Evolutionary conservation across 202 grass and related monocot species (phyloP).

Genomic region (Carex arenaria): DNA sequence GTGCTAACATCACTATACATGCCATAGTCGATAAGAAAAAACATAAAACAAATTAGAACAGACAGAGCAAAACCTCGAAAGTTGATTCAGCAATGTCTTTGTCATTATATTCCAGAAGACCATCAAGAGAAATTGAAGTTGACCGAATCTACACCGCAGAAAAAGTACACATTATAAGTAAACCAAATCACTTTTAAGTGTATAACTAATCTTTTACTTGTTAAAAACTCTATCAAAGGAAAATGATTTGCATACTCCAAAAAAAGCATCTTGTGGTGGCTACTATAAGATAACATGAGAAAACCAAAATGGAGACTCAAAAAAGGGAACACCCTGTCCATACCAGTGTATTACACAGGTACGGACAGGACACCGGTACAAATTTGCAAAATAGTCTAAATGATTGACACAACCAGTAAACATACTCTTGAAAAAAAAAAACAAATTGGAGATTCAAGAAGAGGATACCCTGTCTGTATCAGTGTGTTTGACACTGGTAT

Average conservation of each 20-base stretch:
- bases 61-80: conserved; percentile 71
- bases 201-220: not conserved
- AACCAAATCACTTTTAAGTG: not conserved
- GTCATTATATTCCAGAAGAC: conserved; percentile 85
- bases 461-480: not conserved
- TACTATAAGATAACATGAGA: not conserved
- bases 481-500: not conserved
- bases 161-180: not conserved
- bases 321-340: not conserved
- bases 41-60: not conserved
- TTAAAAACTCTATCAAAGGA: not conserved
- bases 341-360: not conserved
- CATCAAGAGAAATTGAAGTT: conserved; percentile 74
- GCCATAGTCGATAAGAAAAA: not conserved
- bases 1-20: not conserved
- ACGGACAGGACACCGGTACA: not conserved
- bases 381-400: conserved; percentile 5
- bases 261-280: not conserved
- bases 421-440: conserved; percentile 57
- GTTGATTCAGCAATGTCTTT: conserved; percentile 89
- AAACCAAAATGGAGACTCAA: not conserved
- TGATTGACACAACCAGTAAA: conserved; percentile 1
- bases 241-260: not conserved
- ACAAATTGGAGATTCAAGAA: not conserved
- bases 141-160: conserved; percentile 64